Evolutionary conservation across 148 eudicot genomes (phyloP).

Genomic region (Polygonum maritimum): DNA sequence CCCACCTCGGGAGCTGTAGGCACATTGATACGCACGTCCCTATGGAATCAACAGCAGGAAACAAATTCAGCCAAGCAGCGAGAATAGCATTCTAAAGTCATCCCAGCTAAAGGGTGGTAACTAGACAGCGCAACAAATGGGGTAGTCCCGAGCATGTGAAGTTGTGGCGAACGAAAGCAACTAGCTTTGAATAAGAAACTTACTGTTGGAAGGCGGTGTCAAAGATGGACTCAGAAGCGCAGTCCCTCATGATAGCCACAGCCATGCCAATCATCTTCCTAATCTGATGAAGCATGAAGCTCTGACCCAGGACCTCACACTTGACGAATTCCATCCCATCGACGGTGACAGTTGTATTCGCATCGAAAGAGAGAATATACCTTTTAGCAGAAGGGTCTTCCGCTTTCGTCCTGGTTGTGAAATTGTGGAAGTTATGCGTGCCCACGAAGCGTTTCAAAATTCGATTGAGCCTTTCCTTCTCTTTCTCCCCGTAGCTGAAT

Average conservation of each 20-base stretch:
- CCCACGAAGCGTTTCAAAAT: slow-evolving; percentile 70
- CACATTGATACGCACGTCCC: slow-evolving; percentile 63
- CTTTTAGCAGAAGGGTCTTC: slow-evolving; percentile 84
- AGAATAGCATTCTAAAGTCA: neutral
- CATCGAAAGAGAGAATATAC: slow-evolving; percentile 71
- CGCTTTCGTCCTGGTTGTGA: slow-evolving; percentile 80
- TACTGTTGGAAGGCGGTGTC: slow-evolving; percentile 60
- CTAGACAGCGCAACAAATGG: neutral
- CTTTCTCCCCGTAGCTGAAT: slow-evolving; percentile 66
- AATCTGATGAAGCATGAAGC: slow-evolving; percentile 99
- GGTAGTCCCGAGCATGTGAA: neutral
- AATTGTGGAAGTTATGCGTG: slow-evolving; percentile 91
- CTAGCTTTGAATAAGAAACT: slow-evolving; percentile 12
- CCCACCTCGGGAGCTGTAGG: slow-evolving; percentile 99
- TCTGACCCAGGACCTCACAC: slow-evolving; percentile 91
- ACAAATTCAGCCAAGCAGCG: neutral
- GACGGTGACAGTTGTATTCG: slow-evolving; percentile 42
- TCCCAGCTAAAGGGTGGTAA: neutral
- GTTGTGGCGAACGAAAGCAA: neutral
- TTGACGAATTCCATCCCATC: slow-evolving; percentile 94
- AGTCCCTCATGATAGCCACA: slow-evolving; percentile 74
- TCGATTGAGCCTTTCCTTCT: slow-evolving; percentile 57
- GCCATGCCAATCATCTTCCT: slow-evolving; percentile 89
- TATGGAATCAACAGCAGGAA: slow-evolving; percentile 12
- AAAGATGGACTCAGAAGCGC: slow-evolving; percentile 58